These are phyloP conservation scores for Talaromyces sp. DNA, from an alignment of 2,329 filamentous ascomycete genomes.

Conservation along the genomic window DNA sequence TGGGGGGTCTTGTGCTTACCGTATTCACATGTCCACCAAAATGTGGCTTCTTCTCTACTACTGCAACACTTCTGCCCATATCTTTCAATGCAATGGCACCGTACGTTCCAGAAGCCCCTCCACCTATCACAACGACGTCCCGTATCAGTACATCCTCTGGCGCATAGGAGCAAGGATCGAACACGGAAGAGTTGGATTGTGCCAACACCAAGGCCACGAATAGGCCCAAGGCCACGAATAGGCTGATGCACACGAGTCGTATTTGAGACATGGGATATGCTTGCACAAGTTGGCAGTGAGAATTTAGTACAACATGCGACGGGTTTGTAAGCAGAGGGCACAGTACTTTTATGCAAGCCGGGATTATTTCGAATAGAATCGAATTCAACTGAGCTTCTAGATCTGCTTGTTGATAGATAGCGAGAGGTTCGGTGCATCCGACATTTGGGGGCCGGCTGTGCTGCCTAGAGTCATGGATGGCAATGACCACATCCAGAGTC, in stretches of 20 bases:
- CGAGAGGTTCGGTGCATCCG: no score
- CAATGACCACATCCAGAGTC: no score
- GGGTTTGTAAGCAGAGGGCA: neutral
- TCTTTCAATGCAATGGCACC: constrained; percentile 29
- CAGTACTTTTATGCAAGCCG: neutral
- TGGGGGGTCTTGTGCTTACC: constrained; percentile 18
- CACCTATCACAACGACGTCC: constrained; percentile 33
- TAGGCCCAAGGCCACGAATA: neutral
- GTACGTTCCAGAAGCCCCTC: constrained; percentile 33
- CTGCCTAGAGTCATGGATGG: no score
- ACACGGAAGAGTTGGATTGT: neutral
- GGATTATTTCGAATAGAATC: no score
- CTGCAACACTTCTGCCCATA: constrained; percentile 26
- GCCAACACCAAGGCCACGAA: neutral
- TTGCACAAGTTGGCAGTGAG: neutral
- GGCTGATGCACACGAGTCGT: neutral
- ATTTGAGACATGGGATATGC: neutral
- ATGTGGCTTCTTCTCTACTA: constrained; percentile 30
- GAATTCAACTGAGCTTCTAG: no score
- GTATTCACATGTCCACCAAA: constrained; percentile 33
- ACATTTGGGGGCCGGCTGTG: no score
- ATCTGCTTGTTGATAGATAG: no score
- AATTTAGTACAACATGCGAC: neutral
- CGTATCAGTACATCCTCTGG: constrained; percentile 18
- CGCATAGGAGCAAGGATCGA: neutral